Conservation (phyloP, 306 rosid species). For the Castanopsis chinensis region DNA sequence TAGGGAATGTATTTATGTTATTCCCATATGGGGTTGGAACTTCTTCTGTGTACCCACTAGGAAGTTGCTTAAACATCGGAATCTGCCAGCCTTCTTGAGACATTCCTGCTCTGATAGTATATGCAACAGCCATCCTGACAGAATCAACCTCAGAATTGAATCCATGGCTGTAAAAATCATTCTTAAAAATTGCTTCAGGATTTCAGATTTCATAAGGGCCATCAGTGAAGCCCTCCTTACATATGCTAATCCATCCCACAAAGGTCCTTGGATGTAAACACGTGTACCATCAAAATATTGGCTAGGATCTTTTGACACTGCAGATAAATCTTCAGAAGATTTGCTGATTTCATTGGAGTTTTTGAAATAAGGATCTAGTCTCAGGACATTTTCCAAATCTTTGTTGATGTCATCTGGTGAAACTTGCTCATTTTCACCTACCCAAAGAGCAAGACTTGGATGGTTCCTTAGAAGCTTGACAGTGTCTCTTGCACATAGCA, state of each 20-base stretch:
- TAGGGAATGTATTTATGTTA: slow-evolving; percentile 88
- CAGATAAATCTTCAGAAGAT: slow-evolving; percentile 23
- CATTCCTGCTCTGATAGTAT: slow-evolving; percentile 93
- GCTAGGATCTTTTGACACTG: slow-evolving; percentile 54
- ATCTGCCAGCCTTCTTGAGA: slow-evolving; percentile 84
- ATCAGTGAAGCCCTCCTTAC: slow-evolving; percentile 78
- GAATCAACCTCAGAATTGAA: slow-evolving; percentile 94
- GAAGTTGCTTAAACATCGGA: slow-evolving; percentile 72
- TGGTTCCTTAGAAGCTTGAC: slow-evolving; percentile 92
- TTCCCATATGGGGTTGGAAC: slow-evolving; percentile 91
- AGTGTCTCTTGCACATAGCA: slow-evolving; percentile 91
- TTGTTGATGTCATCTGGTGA: slow-evolving; percentile 78
- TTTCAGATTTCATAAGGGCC: slow-evolving; percentile 94
- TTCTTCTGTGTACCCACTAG: slow-evolving; percentile 66
- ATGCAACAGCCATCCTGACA: slow-evolving; percentile 84
- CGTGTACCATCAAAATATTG: slow-evolving; percentile 88
- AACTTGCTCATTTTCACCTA: slow-evolving; percentile 95
- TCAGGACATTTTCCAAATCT: slow-evolving; percentile 62
- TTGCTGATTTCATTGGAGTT: slow-evolving; percentile 27
- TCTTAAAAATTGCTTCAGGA: slow-evolving; percentile 75
- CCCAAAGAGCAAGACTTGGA: slow-evolving; percentile 98
- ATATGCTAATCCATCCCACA: slow-evolving; percentile 97
- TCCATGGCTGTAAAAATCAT: slow-evolving; percentile 57
- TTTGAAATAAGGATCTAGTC: slow-evolving; percentile 68
- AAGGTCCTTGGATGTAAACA: slow-evolving; percentile 70